These are phyloP conservation scores for Tuber umbilicatum DNA, from an alignment of 495 filamentous ascomycete genomes.

Conservation along the genomic window DNA sequence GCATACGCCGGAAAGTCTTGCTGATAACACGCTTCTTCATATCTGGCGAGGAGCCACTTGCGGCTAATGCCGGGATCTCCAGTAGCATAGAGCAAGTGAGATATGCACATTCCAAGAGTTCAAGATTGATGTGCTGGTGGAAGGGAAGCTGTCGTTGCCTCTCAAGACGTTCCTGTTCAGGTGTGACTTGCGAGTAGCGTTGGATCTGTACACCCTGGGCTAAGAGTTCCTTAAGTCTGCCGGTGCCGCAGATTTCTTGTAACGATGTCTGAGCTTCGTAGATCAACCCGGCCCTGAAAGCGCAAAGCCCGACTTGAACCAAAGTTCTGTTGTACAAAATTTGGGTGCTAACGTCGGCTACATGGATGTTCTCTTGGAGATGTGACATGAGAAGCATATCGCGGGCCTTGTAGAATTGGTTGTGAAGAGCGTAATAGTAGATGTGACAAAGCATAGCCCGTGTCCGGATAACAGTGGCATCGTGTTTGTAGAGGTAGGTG, in stretches of 20 bases:
- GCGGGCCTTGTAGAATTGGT: constrained; percentile 92
- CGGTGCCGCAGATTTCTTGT: constrained; percentile 94
- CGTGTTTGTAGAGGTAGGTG: constrained; percentile 89
- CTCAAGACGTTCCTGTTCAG: constrained; percentile 94
- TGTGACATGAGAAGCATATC: constrained; percentile 99
- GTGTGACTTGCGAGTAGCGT: constrained; percentile 85
- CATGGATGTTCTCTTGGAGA: constrained; percentile 87
- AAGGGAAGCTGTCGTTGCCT: constrained; percentile 94
- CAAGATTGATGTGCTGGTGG: constrained; percentile 99
- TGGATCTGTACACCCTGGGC: constrained; percentile 98
- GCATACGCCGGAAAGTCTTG: constrained; percentile 98
- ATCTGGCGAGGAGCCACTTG: constrained; percentile 91
- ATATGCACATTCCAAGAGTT: constrained; percentile 96
- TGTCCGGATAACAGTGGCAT: constrained; percentile 89
- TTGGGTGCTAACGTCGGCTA: constrained; percentile 91
- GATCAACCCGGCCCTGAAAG: constrained; percentile 91
- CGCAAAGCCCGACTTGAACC: constrained; percentile 95
- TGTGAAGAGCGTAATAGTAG: constrained; percentile 94
- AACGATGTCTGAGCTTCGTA: constrained; percentile 96
- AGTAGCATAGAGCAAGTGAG: constrained; percentile 98
- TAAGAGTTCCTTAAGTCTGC: constrained; percentile 92
- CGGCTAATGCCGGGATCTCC: constrained; percentile 93
- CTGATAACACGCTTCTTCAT: constrained; percentile 97
- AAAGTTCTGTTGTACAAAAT: constrained; percentile 98
- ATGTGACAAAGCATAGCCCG: constrained; percentile 97